A percentile compares a stretch with the other conserved stretches of the same genome.
phyloP scores from a whole-genome alignment of 768 basidiomycete genomes.

The Suillus luteus region DNA sequence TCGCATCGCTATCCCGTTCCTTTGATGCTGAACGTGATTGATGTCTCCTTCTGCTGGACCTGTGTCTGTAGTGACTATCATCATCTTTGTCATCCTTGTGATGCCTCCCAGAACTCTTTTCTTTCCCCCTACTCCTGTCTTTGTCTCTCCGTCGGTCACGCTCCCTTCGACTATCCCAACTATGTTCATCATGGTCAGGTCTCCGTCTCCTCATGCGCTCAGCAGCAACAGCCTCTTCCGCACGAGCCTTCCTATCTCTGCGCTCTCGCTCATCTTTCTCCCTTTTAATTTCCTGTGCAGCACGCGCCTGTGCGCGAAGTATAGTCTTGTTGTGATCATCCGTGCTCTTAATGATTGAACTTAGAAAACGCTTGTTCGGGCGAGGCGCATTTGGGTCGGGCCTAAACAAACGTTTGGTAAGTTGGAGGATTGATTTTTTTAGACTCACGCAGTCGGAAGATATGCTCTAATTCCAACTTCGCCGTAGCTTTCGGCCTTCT shows the following conservation, averaged over 20 bases:
- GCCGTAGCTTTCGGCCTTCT: conserved; percentile 80
- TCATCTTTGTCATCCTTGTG: conserved; percentile 45
- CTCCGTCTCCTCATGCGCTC: conserved; percentile 49
- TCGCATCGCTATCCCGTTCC: conserved; percentile 20
- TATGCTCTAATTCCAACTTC: conserved; percentile 81
- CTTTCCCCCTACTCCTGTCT: conserved; percentile 45
- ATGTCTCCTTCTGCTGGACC: conserved; percentile 26
- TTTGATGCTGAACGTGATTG: conserved; percentile 35
- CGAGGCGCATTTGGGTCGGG: conserved; percentile 73
- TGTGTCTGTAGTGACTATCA: conserved; percentile 22
- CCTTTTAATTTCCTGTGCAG: conserved; percentile 71
- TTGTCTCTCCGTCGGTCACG: conserved; percentile 48
- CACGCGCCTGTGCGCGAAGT: conserved; percentile 67
- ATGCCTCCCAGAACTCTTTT: conserved; percentile 54
- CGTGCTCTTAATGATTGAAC: conserved; percentile 87
- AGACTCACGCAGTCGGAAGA: conserved; percentile 53
- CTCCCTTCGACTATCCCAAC: conserved; percentile 40
- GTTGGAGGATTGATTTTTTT: neutral
- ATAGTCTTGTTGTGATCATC: conserved; percentile 95
- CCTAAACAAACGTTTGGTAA: conserved; percentile 35
- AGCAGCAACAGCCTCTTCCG: conserved; percentile 75
- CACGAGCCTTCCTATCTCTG: conserved; percentile 60
- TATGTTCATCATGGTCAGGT: conserved; percentile 30
- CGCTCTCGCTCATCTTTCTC: conserved; percentile 69
- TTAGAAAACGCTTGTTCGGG: conserved; percentile 80